Evolutionary conservation across 1,284 basidiomycete genomes (phyloP), one percentile per base, ranked within the genome.

Genomic region (Cutaneotrichosporon mucoides): DNA sequence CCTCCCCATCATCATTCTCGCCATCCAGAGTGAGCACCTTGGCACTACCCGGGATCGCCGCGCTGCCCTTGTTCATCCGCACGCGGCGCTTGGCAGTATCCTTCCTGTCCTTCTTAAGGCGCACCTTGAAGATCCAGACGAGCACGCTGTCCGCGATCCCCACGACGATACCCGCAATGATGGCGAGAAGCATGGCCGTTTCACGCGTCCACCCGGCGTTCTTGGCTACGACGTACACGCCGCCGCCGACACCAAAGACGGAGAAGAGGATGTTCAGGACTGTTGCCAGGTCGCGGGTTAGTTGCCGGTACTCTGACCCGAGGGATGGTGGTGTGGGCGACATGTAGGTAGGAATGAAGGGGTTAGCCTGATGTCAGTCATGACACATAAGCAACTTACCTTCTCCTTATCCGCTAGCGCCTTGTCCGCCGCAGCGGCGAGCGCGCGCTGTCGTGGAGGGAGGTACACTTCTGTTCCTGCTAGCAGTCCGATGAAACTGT

Each of bases 201-300:
- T 73, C 72, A 0, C 62, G 43, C 1, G 55, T 52, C 55, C 72
- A 76, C 7, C 75, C 73, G 6, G 68, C 71, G 2, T 64, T 62
- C 5, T 57, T 63, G 2, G 67, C 61, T 0, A 68, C 75, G 11
- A 70, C 65, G 59, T 73, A 75, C 12, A 73, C 73, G 2, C 72
- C 75, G 7, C 60, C 65, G 9, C 67, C 70, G 9, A 66, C 65
- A 0, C 75, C 75, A 49, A 72, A 60, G 6, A 75, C 69, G 4
- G 71, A 72, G 63, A 76, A 76, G 36, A 75, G 61, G 35, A 76
- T 67, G 56, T 76, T 76, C 56, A 75, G 56, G 0, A 64, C 53
- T 3, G 70, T 76, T 4, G 73, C 62, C 5, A 76, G 59, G 41
- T 68, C 63, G 12, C 64, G 63, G 9, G 61, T 56, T 12, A 72